Evolutionary conservation across 129 eudicot species (phyloP), one percentile per base, ranked within the genome.

Genomic region (Tagetes erecta): DNA sequence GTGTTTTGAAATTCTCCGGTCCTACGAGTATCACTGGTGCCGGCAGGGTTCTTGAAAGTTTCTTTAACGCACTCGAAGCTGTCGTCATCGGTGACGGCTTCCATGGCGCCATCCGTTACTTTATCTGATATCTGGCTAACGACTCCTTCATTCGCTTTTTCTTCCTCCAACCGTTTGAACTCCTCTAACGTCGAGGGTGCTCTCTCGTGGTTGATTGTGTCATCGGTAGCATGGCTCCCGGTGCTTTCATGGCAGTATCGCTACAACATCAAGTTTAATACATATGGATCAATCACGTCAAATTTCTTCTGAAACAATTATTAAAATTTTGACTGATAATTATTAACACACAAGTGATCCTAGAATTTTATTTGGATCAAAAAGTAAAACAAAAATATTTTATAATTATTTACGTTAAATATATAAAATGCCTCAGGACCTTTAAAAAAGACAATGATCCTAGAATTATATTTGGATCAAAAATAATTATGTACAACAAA

Each of bases 121-220:
- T 81, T 79, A 31, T 84, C 88, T 3, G 37, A 69, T 2, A 74
- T 81, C 46, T 82, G 92, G 67, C 87, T 81, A 7, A 60, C 64
- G 59, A 76, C 75, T 3, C 85, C 86, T 45, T 82, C 80, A n/a
- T 81, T 73, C 27, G 64, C 79, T 59, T 79, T 84, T 52, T 78
- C 88, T 76, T 84, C 87, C 20, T 75, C 82, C 11, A 82, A 59
- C 69, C 85, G 71, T 38, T 79, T 68, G 72, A 84, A 84, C 50
- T 82, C 92, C 68, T 82, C 89, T 2, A 80, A 73, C 7, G 82
- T 78, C 4, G 83, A 73, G 0, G 86, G 83, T 31, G 86, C 81
- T 73, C 83, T 84, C 66, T 84, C 86, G 3, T 81, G 76, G 57
- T 12, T 35, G 46, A 63, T 51, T 1, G 72, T 38, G 39, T 60